A percentile compares a stretch with the other conserved stretches of the same genome.
Conservation (phyloP, 345 rosid species). For the Ceriops zippeliana region DNA sequence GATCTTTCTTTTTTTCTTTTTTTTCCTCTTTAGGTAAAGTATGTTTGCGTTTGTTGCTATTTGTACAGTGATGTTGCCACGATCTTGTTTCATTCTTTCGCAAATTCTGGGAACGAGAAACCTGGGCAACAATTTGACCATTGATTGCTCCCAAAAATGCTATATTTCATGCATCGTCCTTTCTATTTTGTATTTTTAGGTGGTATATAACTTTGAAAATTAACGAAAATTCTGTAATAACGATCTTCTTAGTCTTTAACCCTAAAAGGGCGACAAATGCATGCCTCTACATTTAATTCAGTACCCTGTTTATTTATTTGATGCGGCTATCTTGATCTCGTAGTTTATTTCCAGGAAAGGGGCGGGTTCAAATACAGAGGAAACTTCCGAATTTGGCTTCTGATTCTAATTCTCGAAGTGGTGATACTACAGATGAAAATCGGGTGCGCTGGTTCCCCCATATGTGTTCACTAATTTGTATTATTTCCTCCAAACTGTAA, state of each 20-base stretch:
- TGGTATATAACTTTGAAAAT: not conserved
- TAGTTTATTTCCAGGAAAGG: conserved; percentile 56
- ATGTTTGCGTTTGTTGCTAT: conserved; percentile 29
- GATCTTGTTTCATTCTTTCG: conserved; percentile 42
- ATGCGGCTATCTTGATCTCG: conserved; percentile 20
- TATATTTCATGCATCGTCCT: too few species aligned
- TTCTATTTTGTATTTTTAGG: not conserved
- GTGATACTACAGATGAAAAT: conserved; percentile 43
- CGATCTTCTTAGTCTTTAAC: too few species aligned
- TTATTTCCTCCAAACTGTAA: not conserved
- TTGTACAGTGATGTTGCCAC: conserved; percentile 31
- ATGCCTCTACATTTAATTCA: too few species aligned
- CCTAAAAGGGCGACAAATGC: too few species aligned
- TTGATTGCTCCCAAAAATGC: conserved; percentile 22
- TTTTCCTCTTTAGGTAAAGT: conserved; percentile 36
- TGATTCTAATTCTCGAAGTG: conserved; percentile 43
- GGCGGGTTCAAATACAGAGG: conserved; percentile 40
- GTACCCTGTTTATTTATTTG: too few species aligned
- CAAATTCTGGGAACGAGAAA: conserved; percentile 25
- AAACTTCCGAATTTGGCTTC: conserved; percentile 41
- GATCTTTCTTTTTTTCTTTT: not conserved
- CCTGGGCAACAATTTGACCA: conserved; percentile 30
- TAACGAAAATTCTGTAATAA: too few species aligned
- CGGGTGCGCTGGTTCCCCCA: conserved; percentile 44
- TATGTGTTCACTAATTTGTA: conserved; percentile 10